These are phyloP conservation scores for Osmanthus fragrans DNA, from an alignment of 257 asterid genomes.

Conservation along the genomic window DNA sequence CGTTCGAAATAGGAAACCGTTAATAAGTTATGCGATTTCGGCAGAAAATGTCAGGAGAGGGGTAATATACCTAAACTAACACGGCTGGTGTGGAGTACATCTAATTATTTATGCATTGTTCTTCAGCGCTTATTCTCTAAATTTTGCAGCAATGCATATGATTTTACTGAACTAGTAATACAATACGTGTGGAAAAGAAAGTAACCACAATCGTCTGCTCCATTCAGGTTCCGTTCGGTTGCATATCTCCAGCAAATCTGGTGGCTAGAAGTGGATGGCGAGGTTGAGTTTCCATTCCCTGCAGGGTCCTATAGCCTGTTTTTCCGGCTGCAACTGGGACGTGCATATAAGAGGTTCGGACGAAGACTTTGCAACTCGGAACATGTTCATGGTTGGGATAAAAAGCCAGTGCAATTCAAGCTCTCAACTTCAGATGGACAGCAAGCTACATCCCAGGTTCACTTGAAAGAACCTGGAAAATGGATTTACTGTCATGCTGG, in stretches of 20 bases:
- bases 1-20: no score
- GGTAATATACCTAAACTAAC: not conserved
- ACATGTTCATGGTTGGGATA: conserved; percentile 93
- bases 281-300: conserved; percentile 81
- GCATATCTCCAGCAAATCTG: conserved; percentile 98
- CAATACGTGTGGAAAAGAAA: not conserved
- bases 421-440: conserved; percentile 80
- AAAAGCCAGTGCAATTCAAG: conserved; percentile 75
- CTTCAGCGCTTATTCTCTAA: not conserved
- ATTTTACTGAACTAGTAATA: not conserved
- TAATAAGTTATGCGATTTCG: no score
- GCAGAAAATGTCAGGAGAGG: no score
- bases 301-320: conserved; percentile 76
- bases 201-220: not conserved
- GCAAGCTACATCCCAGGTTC: conserved; percentile 65
- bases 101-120: not conserved
- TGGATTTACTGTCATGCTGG: conserved; percentile 66
- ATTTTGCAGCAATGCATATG: not conserved
- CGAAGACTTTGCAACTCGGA: conserved; percentile 61
- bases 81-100: not conserved
- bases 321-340: conserved; percentile 81
- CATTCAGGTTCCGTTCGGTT: conserved; percentile 58
- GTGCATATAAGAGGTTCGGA: conserved; percentile 58
- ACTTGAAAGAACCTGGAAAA: conserved; percentile 69
- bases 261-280: conserved; percentile 96